These are phyloP conservation scores for Candida insectalens DNA, from an alignment of 805 yeast genomes.

Conservation along the genomic window DNA sequence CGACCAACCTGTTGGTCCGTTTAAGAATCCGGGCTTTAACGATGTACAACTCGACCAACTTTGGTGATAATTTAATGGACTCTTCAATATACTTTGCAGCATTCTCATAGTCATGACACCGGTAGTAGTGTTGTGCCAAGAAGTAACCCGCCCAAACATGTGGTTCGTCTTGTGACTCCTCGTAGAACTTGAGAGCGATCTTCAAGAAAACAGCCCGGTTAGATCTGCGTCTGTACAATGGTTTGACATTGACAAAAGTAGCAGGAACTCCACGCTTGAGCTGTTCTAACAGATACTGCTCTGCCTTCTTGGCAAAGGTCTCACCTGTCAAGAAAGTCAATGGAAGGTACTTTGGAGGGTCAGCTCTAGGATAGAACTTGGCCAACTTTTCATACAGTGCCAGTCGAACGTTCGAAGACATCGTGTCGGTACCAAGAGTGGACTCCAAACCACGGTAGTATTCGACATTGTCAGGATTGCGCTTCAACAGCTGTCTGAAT, in stretches of 20 bases:
- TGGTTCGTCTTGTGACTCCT: slow-evolving; percentile 27
- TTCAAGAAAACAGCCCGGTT: slow-evolving; percentile 35
- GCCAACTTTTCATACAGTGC: slow-evolving; percentile 58
- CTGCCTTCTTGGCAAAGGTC: slow-evolving; percentile 31
- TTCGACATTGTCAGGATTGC: slow-evolving; percentile 72
- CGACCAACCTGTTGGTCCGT: slow-evolving; percentile 48
- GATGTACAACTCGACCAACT: slow-evolving; percentile 73
- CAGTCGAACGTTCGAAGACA: slow-evolving; percentile 25
- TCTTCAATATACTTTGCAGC: slow-evolving; percentile 51
- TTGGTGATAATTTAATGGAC: slow-evolving; percentile 70
- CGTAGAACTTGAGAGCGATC: slow-evolving; percentile 40
- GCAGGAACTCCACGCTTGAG: slow-evolving; percentile 83
- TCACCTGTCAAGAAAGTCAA: slow-evolving; percentile 53
- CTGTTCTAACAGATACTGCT: slow-evolving; percentile 47
- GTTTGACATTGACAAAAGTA: slow-evolving; percentile 76
- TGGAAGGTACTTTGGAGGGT: slow-evolving; percentile 72
- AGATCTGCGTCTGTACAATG: slow-evolving; percentile 47
- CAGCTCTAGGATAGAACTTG: slow-evolving; percentile 71
- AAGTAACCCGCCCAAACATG: slow-evolving; percentile 68
- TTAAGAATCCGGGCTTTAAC: slow-evolving; percentile 74
- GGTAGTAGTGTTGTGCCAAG: slow-evolving; percentile 69
- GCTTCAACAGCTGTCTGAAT: slow-evolving; percentile 61
- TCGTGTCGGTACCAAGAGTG: slow-evolving; percentile 45
- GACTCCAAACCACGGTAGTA: slow-evolving; percentile 64
- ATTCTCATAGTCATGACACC: slow-evolving; percentile 36